Evolutionary conservation across 257 asterid species (phyloP).

Genomic region (Solanum medicagineum): DNA sequence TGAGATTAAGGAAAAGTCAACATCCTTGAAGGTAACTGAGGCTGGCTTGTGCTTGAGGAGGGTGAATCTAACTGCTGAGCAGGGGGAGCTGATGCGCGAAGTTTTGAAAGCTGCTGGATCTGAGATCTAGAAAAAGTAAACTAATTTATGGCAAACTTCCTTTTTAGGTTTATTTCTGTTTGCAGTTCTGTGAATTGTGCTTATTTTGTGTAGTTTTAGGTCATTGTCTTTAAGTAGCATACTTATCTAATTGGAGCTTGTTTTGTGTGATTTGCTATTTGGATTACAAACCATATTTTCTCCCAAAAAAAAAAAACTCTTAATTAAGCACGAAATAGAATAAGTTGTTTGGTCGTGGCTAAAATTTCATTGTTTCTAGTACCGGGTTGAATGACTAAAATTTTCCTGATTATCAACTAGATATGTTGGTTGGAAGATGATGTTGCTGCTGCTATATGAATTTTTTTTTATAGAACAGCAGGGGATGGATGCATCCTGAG

Average conservation of each 20-base stretch:
- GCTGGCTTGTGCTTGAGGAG: conserved; percentile 9
- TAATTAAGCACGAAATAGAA: neutral
- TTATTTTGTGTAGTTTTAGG: neutral
- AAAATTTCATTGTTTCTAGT: neutral
- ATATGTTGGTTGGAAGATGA: neutral
- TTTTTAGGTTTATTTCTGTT: neutral
- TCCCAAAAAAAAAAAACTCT: too few relatives aligned
- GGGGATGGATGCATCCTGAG: neutral
- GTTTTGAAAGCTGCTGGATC: conserved; percentile 2
- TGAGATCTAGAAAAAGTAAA: neutral
- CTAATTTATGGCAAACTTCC: neutral
- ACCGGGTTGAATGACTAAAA: neutral
- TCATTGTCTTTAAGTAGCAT: neutral
- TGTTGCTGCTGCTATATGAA: neutral
- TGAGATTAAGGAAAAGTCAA: conserved; percentile 31
- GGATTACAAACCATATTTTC: neutral
- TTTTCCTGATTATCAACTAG: neutral
- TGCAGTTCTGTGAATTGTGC: neutral
- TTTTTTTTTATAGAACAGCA: neutral
- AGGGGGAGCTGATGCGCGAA: conserved; percentile 20
- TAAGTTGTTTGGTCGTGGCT: neutral
- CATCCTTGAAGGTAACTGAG: conserved; percentile 16
- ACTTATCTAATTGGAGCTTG: neutral
- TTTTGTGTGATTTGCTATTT: neutral
- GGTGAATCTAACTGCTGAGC: conserved; percentile 18